Conservation (phyloP, 352 stramenopile genomes). For the Phytopythium sindhum region DNA sequence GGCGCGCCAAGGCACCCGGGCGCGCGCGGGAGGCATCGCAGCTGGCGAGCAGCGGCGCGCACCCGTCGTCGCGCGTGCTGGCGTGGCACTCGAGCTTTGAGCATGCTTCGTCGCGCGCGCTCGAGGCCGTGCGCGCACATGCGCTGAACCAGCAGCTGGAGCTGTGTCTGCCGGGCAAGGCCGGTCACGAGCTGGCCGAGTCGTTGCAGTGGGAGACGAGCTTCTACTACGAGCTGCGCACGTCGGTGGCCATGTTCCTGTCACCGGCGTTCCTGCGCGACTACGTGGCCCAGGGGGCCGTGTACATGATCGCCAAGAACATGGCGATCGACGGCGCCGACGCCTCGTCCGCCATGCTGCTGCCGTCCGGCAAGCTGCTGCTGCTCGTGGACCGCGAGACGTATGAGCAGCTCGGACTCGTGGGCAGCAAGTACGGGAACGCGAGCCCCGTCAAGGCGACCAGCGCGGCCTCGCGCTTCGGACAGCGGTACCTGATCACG, state of each 20-base stretch:
- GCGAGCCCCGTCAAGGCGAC: conserved; percentile 16
- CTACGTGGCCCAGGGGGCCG: conserved; percentile 41
- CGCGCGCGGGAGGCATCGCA: background rate
- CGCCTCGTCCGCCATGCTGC: conserved; percentile 49
- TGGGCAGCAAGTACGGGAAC: conserved; percentile 60
- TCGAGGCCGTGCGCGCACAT: conserved; percentile 38
- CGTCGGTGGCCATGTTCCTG: conserved; percentile 51
- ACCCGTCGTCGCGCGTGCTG: conserved; percentile 40
- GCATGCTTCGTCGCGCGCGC: conserved; percentile 43
- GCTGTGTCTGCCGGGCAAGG: conserved; percentile 38
- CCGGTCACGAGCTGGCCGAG: conserved; percentile 33
- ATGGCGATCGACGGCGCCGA: conserved; percentile 54
- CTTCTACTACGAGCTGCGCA: conserved; percentile 80
- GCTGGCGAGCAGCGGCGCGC: conserved; percentile 12
- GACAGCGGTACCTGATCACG: conserved; percentile 55
- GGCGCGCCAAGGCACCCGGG: conserved; percentile 10
- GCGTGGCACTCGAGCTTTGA: conserved; percentile 63
- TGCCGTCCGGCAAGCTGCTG: conserved; percentile 62
- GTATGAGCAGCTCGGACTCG: conserved; percentile 69
- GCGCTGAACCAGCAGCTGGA: conserved; percentile 73
- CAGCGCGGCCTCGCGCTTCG: conserved; percentile 6
- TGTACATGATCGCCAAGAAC: conserved; percentile 83
- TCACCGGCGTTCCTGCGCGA: conserved; percentile 54
- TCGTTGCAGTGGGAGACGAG: conserved; percentile 68
- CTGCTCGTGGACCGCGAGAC: conserved; percentile 60